Base-by-base conservation (phyloP, 73 alveolate genomes). In the Paramecium octaurelia region DNA sequence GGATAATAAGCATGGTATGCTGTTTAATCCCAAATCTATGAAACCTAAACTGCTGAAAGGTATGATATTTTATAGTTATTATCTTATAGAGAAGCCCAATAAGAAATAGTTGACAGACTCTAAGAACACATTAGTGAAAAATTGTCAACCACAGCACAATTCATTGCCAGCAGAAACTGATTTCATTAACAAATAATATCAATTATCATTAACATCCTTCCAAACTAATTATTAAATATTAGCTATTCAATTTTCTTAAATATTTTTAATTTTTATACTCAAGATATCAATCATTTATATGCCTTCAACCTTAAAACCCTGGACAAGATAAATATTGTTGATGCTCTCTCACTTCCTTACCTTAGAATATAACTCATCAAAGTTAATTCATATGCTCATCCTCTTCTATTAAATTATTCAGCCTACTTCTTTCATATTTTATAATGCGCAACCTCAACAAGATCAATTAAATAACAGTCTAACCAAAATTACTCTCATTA, bases 101-200 rank as follows among this genome's bases (percentile, higher is more conserved):
- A 23, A 24, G 91, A 80, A 80, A 35, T 80, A 8, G 73, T 80
- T 80, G 91, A 80, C 31, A 80, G 91, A 80, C 91, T 80, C 91
- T 80, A 80, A 80, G 91, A 80, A 43, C 91, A 80, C 76, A 80
- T 80, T 64, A 80, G 91, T 42, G 91, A 80, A 35, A 80, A 80
- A 46, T 80, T 80, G 31, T 42, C 91, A 40, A 24, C 76, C 21
- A 80, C 91, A 0, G 91, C 91, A 34, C 31, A 80, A 80, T 80
- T 31, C 75, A 43, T 80, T 23, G 91, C 91, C 70, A 80, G 91
- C 46, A 80, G 91, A 80, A 38, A 38, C 88, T 80, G 91, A 80
- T 80, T 73, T 73, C 57, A 73, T 73, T 73, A 34, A 29, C 35
- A 50, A 64, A 59, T 64, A 27, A 64, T 64, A 64, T 12, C 84